Conservation (phyloP, 768 basidiomycete genomes). For the Trametes meyenii region DNA sequence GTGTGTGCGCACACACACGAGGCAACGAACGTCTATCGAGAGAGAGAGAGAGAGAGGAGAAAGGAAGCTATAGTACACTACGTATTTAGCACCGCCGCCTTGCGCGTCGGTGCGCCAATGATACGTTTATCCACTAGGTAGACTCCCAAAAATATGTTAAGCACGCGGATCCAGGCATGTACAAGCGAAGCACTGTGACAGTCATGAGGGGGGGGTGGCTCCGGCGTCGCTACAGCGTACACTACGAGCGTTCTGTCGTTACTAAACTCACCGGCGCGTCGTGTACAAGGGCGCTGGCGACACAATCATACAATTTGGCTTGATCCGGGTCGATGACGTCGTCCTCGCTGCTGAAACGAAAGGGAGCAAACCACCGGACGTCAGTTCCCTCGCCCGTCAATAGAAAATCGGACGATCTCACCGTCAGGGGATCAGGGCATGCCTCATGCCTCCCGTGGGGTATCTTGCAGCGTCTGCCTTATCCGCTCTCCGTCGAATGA, state of each 20-base stretch:
- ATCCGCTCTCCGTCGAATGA: constrained; percentile 15
- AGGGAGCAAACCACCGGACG: neutral
- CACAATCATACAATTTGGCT: neutral
- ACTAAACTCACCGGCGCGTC: neutral
- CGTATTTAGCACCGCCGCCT: neutral
- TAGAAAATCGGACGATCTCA: neutral
- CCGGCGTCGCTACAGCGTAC: neutral
- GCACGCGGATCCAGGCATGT: neutral
- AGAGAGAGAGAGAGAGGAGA: neutral
- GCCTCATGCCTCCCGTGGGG: constrained; percentile 14
- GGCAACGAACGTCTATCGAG: neutral
- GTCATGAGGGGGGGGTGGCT: neutral
- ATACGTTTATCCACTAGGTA: constrained; percentile 9
- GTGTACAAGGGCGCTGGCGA: too few relatives aligned
- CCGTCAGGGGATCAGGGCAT: neutral
- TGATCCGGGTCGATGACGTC: neutral
- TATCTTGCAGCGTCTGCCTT: constrained; percentile 13
- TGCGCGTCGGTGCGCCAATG: neutral
- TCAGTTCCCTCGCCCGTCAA: neutral
- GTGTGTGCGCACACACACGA: neutral
- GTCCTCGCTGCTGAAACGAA: neutral
- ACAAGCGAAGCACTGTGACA: neutral
- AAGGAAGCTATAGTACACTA: constrained; percentile 6
- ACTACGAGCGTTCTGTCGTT: constrained; percentile 16
- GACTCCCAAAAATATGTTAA: constrained; percentile 5